These are phyloP conservation scores for Pinus taeda DNA, from an alignment of 75 land plant genomes.

Conservation along the genomic window DNA sequence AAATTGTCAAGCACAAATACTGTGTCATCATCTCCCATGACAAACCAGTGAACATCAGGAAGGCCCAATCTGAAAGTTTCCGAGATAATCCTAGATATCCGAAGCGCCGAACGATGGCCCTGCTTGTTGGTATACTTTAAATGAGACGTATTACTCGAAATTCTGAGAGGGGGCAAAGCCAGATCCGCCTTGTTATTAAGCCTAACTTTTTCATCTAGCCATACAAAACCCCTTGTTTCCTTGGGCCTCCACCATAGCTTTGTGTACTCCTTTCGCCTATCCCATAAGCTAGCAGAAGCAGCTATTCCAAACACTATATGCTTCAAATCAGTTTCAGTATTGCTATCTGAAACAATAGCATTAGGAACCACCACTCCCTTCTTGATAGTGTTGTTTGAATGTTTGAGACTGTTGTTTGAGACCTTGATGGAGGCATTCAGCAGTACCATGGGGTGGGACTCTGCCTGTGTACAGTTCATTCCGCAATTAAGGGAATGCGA, in stretches of 20 bases:
- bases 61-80: constrained; percentile 54
- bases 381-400: background rate
- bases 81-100: constrained; percentile 65
- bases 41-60: constrained; percentile 65
- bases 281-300: constrained; percentile 58
- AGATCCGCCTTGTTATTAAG: background rate
- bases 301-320: constrained; percentile 77
- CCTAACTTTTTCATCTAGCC: background rate
- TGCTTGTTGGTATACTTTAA: constrained; percentile 57
- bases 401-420: background rate
- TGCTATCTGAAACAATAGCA: constrained; percentile 2
- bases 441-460: background rate
- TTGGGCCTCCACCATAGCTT: constrained; percentile 69
- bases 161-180: constrained; percentile 35
- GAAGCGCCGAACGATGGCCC: constrained; percentile 62
- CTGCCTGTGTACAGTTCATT: background rate
- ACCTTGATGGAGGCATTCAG: background rate
- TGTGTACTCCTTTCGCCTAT: constrained; percentile 52
- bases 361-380: background rate
- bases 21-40: constrained; percentile 94
- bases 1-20: constrained; percentile 70
- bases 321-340: constrained; percentile 33
- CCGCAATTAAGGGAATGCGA: background rate
- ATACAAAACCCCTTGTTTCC: constrained; percentile 45
- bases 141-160: constrained; percentile 49